Evolutionary conservation across 108 stramenopile genomes (phyloP), one percentile per base, ranked within the genome.

Genomic region (Stephanodiscus minutulus): DNA sequence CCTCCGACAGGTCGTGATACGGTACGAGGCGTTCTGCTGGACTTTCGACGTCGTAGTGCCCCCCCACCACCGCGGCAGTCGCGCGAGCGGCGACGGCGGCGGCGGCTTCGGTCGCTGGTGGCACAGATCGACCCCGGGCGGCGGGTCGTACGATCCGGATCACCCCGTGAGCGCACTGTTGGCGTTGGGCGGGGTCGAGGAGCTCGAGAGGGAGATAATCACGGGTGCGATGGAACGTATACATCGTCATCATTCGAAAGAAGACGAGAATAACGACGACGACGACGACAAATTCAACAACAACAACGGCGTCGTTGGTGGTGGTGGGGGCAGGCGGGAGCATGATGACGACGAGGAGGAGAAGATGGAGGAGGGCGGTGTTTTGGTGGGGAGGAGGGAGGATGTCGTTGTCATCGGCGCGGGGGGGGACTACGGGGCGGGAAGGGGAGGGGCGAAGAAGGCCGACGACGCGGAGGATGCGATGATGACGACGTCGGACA

Each of bases 11-110:
- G 15, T 76, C 36, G 13, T 81, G 8, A 76, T 81, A 43, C 68
- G 79, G 33, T 76, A 71, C 49, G 74, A 81, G 58, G 79, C 74
- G 12, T 81, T 81, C 52, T 35, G 54, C 9, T 46, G 48, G 46
- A 61, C 74, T 17, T 81, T 76, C 64, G 61, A 75, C 37, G 68
- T 73, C 17, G 36, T 64, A 35, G 68, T n/a, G n/a, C n/a, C n/a
- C n/a, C n/a, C n/a, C n/a, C n/a, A n/a, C n/a, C n/a, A n/a, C n/a
- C n/a, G n/a, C n/a, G n/a, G n/a, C n/a, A n/a, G n/a, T n/a, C n/a
- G n/a, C n/a, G n/a, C n/a, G n/a, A n/a, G n/a, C n/a, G n/a, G n/a
- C 17, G 28, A 37, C 35, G 29, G 17, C 58, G 36, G 13, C 17
- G 20, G 9, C 5, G 10, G 2, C 53, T n/a, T n/a, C n/a, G n/a